Conservation (phyloP, 352 stramenopile species). For the Pythium scleroteichum region DNA sequence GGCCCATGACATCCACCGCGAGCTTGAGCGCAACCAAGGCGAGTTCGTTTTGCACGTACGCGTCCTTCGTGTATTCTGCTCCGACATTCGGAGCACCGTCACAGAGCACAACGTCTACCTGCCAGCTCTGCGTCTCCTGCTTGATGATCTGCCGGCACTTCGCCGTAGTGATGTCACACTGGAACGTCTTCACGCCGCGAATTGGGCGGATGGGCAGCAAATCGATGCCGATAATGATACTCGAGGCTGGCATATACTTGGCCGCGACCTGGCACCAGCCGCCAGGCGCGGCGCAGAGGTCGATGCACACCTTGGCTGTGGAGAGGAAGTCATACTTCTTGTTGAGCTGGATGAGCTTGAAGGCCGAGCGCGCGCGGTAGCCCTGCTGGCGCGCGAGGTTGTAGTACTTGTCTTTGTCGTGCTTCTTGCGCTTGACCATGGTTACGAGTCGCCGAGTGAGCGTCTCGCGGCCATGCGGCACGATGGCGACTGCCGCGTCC, state of each 20-base stretch:
- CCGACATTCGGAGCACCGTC: slow-evolving; percentile 99
- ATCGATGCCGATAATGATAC: slow-evolving; percentile 98
- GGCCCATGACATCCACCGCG: slow-evolving; percentile 96
- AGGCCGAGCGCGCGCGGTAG: slow-evolving; percentile 97
- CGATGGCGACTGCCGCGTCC: slow-evolving; percentile 3
- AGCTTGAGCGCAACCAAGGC: slow-evolving; percentile 96
- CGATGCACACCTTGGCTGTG: slow-evolving; percentile 96
- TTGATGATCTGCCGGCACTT: slow-evolving; percentile 91
- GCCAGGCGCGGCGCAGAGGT: slow-evolving; percentile 98
- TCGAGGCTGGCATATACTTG: slow-evolving; percentile 93
- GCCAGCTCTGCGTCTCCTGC: slow-evolving; percentile 91
- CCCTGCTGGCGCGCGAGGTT: slow-evolving; percentile 98
- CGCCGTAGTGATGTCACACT: slow-evolving; percentile 94
- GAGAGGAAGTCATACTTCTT: slow-evolving; percentile 98
- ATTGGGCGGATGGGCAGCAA: slow-evolving; percentile 98
- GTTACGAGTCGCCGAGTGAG: slow-evolving; percentile 26
- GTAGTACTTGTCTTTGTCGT: slow-evolving; percentile 99
- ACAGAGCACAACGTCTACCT: slow-evolving; percentile 98
- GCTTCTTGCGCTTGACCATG: slow-evolving; percentile 97
- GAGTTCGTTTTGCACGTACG: slow-evolving; percentile 99
- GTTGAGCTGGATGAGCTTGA: slow-evolving; percentile 99
- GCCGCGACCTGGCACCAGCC: slow-evolving; percentile 96
- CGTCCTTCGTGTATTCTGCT: slow-evolving; percentile 97
- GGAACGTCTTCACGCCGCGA: slow-evolving; percentile 96
- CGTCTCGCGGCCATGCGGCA: neutral